Evolutionary conservation across 2,329 filamentous ascomycete genomes (phyloP).

Genomic region (Exophiala oligosperma): DNA sequence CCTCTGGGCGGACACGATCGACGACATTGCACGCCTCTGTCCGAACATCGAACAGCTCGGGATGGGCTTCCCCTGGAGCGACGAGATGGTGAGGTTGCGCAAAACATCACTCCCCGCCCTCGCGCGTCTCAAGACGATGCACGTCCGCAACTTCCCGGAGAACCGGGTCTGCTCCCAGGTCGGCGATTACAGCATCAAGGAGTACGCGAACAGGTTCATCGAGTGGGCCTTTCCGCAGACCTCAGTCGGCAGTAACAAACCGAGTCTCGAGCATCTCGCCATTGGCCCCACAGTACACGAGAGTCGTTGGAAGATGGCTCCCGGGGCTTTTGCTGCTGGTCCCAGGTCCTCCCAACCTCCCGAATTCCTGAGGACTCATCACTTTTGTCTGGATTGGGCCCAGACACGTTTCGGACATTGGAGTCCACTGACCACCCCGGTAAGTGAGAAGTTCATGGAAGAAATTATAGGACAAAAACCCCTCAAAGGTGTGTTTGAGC

Average conservation of each 20-base stretch:
- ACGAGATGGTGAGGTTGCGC: conserved; percentile 28
- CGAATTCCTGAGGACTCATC: conserved; percentile 29
- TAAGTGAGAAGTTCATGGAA: conserved; percentile 29
- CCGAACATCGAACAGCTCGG: conserved; percentile 28
- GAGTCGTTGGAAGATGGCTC: conserved; percentile 23
- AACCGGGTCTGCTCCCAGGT: conserved; percentile 26
- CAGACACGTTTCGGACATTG: conserved; percentile 30
- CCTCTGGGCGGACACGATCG: conserved; percentile 29
- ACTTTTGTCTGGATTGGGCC: conserved; percentile 30
- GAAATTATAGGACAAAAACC: conserved; percentile 25
- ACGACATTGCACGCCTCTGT: conserved; percentile 28
- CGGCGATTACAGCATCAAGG: conserved; percentile 30
- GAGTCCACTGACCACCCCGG: conserved; percentile 27
- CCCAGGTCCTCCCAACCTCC: conserved; percentile 11
- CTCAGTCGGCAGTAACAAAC: conserved; percentile 15
- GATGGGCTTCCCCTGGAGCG: conserved; percentile 30
- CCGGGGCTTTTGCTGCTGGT: neutral
- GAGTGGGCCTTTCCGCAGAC: conserved; percentile 28
- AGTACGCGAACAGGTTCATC: conserved; percentile 30
- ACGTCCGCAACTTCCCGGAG: conserved; percentile 31
- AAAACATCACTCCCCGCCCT: conserved; percentile 26
- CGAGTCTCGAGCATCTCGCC: conserved; percentile 25
- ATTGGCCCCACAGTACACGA: conserved; percentile 31
- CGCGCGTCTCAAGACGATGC: conserved; percentile 26
- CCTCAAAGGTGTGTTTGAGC: conserved; percentile 28